These are phyloP conservation scores for Podaxis sp. DNA, from an alignment of 768 basidiomycete species.

Conservation along the genomic window DNA sequence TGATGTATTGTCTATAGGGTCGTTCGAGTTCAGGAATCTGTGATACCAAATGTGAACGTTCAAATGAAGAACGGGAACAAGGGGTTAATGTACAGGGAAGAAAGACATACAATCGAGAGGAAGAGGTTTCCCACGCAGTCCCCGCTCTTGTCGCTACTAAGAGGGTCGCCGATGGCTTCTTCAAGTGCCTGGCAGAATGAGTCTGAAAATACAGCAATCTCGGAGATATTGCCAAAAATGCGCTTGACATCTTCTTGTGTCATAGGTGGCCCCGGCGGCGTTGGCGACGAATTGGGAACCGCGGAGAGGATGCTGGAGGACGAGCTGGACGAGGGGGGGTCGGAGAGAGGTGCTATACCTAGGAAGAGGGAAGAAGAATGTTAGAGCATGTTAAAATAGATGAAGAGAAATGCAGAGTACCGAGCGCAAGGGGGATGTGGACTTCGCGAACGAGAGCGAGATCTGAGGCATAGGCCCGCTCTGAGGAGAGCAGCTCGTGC, in stretches of 20 bases:
- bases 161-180: slow-evolving; percentile 57
- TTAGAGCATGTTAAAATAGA: slow-evolving; percentile 14
- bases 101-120: slow-evolving; percentile 58
- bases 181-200: slow-evolving; percentile 64
- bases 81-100: neutral
- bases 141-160: slow-evolving; percentile 65
- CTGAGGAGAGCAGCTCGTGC: slow-evolving; percentile 74
- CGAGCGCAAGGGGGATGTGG: slow-evolving; percentile 76
- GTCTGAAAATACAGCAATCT: slow-evolving; percentile 74
- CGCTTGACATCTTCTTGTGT: slow-evolving; percentile 64
- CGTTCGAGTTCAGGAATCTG: slow-evolving; percentile 71
- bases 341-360: slow-evolving; percentile 35
- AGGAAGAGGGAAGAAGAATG: slow-evolving; percentile 18
- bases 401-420: slow-evolving; percentile 38
- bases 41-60: neutral
- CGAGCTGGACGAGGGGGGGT: slow-evolving; percentile 48
- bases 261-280: slow-evolving; percentile 57
- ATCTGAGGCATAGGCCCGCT: slow-evolving; percentile 81
- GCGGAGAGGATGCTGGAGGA: slow-evolving; percentile 50
- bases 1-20: slow-evolving; percentile 80
- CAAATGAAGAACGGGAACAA: neutral
- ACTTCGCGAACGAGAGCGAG: slow-evolving; percentile 75
- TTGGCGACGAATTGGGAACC: slow-evolving; percentile 47
- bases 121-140: slow-evolving; percentile 74
- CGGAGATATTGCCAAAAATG: slow-evolving; percentile 76